Conservation (phyloP, 2,329 filamentous ascomycete species). For the Alternaria gaisen region DNA sequence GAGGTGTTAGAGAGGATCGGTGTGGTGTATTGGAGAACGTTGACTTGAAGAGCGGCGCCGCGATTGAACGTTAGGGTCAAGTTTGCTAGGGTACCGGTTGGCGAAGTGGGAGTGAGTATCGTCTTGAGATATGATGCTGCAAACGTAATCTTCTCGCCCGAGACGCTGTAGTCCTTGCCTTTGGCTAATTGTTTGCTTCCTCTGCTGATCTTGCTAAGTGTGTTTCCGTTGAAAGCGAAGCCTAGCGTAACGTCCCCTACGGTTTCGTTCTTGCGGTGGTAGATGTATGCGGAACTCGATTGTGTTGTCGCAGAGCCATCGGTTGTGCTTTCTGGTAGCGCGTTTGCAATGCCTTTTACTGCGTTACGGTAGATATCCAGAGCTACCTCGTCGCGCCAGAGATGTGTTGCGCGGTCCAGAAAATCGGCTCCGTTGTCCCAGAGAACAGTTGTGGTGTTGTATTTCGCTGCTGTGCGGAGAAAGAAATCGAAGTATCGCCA, state of each 20-base stretch:
- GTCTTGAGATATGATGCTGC: slow-evolving; percentile 57
- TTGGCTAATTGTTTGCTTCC: slow-evolving; percentile 51
- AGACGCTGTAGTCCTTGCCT: slow-evolving; percentile 60
- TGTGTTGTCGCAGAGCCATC: slow-evolving; percentile 59
- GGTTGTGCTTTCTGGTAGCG: slow-evolving; percentile 62
- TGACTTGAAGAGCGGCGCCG: slow-evolving; percentile 58
- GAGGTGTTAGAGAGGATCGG: slow-evolving; percentile 46
- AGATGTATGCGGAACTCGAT: slow-evolving; percentile 63
- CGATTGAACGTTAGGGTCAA: slow-evolving; percentile 63
- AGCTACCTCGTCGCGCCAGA: slow-evolving; percentile 62
- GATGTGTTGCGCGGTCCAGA: slow-evolving; percentile 59
- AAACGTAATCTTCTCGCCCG: slow-evolving; percentile 57
- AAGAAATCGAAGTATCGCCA: slow-evolving; percentile 68
- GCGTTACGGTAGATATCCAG: slow-evolving; percentile 60
- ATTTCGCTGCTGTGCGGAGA: slow-evolving; percentile 58
- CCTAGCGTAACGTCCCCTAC: slow-evolving; percentile 57
- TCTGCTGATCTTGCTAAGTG: slow-evolving; percentile 50
- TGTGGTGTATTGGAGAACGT: slow-evolving; percentile 63
- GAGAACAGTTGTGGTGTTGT: slow-evolving; percentile 61
- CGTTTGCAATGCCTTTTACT: slow-evolving; percentile 56
- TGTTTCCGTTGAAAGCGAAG: slow-evolving; percentile 65
- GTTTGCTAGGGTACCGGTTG: slow-evolving; percentile 59
- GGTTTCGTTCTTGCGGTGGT: slow-evolving; percentile 57
- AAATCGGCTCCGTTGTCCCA: slow-evolving; percentile 70
- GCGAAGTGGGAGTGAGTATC: slow-evolving; percentile 53